Percentiles rank a stretch among this genome's conserved stretches.
These are phyloP conservation scores for Passalora sequoiae DNA, from an alignment of 2,329 filamentous ascomycete species.

Conservation along the genomic window DNA sequence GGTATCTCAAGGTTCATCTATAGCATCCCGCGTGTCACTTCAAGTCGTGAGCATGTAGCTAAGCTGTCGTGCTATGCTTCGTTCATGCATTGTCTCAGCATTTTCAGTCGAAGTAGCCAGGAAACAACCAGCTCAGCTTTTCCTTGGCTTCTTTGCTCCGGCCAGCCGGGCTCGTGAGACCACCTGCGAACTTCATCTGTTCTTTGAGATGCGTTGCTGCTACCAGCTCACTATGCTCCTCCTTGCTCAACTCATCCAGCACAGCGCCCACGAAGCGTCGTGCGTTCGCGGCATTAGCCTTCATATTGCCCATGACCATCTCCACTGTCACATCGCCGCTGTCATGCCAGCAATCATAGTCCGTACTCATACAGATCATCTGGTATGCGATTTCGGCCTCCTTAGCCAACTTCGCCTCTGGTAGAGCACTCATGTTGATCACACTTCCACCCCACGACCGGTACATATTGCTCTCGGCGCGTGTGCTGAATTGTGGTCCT, in stretches of 20 bases:
- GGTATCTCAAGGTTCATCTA: too few species aligned
- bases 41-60: too few species aligned
- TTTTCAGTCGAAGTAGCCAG: slow-evolving; percentile 62
- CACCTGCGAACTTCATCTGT: slow-evolving; percentile 68
- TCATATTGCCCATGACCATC: slow-evolving; percentile 97
- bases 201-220: slow-evolving; percentile 76
- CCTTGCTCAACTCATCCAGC: slow-evolving; percentile 74
- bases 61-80: too few species aligned
- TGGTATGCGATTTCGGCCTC: slow-evolving; percentile 96
- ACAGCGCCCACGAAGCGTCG: slow-evolving; percentile 79
- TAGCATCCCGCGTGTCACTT: too few species aligned
- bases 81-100: too few species aligned
- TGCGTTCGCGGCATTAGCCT: slow-evolving; percentile 83
- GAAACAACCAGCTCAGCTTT: slow-evolving; percentile 82
- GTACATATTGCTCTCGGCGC: slow-evolving; percentile 93
- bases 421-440: slow-evolving; percentile 97
- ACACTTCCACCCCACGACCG: slow-evolving; percentile 87
- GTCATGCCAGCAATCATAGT: slow-evolving; percentile 97
- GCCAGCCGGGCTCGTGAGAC: slow-evolving; percentile 75
- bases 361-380: slow-evolving; percentile 98
- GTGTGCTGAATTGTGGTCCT: slow-evolving; percentile 96
- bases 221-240: slow-evolving; percentile 70
- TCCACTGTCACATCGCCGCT: slow-evolving; percentile 82
- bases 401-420: slow-evolving; percentile 90
- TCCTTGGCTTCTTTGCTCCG: slow-evolving; percentile 68